phyloP scores from a whole-genome alignment of 1,139 yeast genomes.

The Scheffersomyces quercinus region DNA sequence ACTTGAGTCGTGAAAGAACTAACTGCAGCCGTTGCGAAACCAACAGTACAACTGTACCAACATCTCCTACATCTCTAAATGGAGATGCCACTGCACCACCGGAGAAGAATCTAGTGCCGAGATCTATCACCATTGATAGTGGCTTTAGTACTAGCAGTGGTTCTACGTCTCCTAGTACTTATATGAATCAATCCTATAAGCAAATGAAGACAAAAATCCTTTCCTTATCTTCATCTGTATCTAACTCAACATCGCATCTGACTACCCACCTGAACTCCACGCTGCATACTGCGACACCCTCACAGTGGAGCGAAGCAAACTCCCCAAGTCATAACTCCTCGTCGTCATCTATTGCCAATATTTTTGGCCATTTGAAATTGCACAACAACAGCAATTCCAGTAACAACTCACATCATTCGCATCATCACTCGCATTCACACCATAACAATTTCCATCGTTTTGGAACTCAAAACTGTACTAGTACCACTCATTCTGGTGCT shows the following conservation, averaged over 20 bases:
- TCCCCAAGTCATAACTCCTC: constrained; percentile 10
- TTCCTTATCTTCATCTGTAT: constrained; percentile 4
- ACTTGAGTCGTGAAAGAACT: neutral
- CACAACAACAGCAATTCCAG: constrained; percentile 4
- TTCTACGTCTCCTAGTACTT: neutral
- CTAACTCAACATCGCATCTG: constrained; percentile 1
- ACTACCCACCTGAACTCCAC: neutral
- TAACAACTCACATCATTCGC: neutral
- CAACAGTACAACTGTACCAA: too few species aligned
- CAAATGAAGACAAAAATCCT: neutral
- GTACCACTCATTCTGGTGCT: neutral
- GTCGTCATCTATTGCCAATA: constrained; percentile 25
- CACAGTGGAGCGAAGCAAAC: too few species aligned
- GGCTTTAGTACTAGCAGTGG: neutral
- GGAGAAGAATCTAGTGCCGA: too few species aligned
- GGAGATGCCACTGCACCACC: too few species aligned
- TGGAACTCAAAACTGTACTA: neutral
- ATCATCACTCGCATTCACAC: neutral
- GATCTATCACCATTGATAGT: too few species aligned
- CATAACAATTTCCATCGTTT: neutral
- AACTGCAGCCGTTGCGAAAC: neutral
- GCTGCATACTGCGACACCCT: too few species aligned
- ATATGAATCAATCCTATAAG: neutral
- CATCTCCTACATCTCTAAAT: too few species aligned
- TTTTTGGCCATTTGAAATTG: constrained; percentile 30